phyloP scores from a whole-genome alignment of 371 early-diverging fungal genomes.

The Mucor racemosus region DNA sequence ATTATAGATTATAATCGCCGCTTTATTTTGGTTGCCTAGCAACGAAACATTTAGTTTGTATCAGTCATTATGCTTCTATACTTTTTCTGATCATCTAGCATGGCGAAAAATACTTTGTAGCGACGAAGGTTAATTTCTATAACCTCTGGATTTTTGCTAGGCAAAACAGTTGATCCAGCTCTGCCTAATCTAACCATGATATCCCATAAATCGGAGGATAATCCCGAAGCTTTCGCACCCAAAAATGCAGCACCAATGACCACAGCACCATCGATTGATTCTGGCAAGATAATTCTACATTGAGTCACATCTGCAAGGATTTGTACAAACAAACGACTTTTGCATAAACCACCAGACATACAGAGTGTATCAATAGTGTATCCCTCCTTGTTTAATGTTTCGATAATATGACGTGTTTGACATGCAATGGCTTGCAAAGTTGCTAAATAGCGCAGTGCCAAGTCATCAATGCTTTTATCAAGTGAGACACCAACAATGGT shows the following conservation, averaged over 20 bases:
- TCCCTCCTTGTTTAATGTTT: slow-evolving; percentile 55
- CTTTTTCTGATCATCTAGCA: slow-evolving; percentile 64
- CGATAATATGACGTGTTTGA: slow-evolving; percentile 68
- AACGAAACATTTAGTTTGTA: not conserved
- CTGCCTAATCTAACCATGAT: slow-evolving; percentile 63
- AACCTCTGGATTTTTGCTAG: slow-evolving; percentile 40
- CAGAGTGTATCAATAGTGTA: slow-evolving; percentile 65
- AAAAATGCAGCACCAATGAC: slow-evolving; percentile 75
- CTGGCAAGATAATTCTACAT: slow-evolving; percentile 60
- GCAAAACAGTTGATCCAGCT: slow-evolving; percentile 57
- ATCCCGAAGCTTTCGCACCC: slow-evolving; percentile 64
- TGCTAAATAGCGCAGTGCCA: slow-evolving; percentile 68
- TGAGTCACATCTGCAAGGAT: slow-evolving; percentile 65
- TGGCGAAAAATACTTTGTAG: slow-evolving; percentile 59
- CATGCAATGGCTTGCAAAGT: slow-evolving; percentile 67
- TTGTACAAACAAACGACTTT: slow-evolving; percentile 67
- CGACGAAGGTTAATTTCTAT: slow-evolving; percentile 55
- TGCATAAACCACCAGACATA: slow-evolving; percentile 73
- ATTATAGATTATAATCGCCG: not conserved
- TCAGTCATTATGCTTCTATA: slow-evolving; percentile 58
- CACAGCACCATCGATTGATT: slow-evolving; percentile 66
- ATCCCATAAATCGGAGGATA: slow-evolving; percentile 48
- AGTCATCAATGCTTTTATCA: slow-evolving; percentile 58
- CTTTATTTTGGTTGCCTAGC: not conserved
- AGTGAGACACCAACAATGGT: slow-evolving; percentile 64